Evolutionary conservation across 2,329 filamentous ascomycete species (phyloP), one percentile per base, ranked within the genome.

Genomic region (Cadophora gregata): DNA sequence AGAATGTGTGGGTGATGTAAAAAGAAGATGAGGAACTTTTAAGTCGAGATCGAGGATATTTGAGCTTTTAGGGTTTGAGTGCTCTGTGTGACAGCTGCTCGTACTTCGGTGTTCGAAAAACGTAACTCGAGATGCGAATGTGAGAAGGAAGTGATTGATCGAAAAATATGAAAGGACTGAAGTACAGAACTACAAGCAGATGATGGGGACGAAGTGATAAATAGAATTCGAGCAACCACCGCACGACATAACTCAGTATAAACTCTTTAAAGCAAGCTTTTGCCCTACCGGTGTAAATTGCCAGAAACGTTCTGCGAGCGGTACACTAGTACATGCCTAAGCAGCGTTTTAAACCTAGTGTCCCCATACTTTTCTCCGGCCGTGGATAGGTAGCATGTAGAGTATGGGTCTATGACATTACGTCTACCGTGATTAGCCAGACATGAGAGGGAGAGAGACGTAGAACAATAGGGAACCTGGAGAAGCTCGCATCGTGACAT

Each of bases 281-380:
- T 36, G 53, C 29, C 53, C 31, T 56, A 36, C 53, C 53, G 53
- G 53, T 38, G 53, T 21, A 25, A 56, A 56, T 56, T 56, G 31
- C 53, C n/a, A 56, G 29, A 56, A 21, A 7, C 29, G 53, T 56
- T n/a, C 10, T 33, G 27, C 19, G n/a, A 36, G 29, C 31, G 31
- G 53, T 53, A 56, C 53, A 56, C 53, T 56, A 36, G 53, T 21
- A 55, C 51, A 5, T 10, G 9, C 51, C 4, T 36, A 21, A 16
- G 53, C 53, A 56, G 29, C n/a, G 14, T 31, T 14, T 19, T 21
- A 55, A 36, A 2, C 14, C 16, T 24, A n/a, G 31, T 55, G 27
- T 36, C 29, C 24, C 19, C 31, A 33, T 55, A 51, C 19, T 36
- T 33, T 33, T 33, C 16, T 55, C 51, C 31, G 33, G 9, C 27